Evolutionary conservation across 176 grass and related monocot species (phyloP).

Genomic region (Oryza meyeriana): DNA sequence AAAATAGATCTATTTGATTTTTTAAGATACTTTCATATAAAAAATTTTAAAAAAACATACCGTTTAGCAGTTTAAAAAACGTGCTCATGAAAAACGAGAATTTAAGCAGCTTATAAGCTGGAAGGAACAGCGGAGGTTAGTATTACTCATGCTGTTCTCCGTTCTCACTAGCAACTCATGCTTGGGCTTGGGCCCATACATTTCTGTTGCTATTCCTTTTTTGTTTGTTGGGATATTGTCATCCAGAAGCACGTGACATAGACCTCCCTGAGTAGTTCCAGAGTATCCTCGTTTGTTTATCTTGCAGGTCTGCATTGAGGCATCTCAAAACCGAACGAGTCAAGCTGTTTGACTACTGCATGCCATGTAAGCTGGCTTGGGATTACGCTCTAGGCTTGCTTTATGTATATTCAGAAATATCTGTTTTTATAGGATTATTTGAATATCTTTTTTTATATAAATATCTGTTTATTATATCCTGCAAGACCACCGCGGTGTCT

Average conservation of each 20-base stretch:
- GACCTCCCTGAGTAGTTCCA: too few relatives aligned
- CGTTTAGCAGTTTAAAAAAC: too few relatives aligned
- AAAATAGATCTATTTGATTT: too few relatives aligned
- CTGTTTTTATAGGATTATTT: background rate
- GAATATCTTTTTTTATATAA: background rate
- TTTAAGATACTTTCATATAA: too few relatives aligned
- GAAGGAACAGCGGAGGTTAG: slow-evolving; percentile 86
- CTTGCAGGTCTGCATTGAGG: slow-evolving; percentile 70
- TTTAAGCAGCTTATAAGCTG: too few relatives aligned
- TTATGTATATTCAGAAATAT: slow-evolving; percentile 19
- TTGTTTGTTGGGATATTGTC: background rate
- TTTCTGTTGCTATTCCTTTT: background rate
- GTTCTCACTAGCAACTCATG: background rate
- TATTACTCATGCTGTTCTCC: slow-evolving; percentile 10
- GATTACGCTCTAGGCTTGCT: slow-evolving; percentile 2
- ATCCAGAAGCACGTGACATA: too few relatives aligned
- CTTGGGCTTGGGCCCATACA: background rate
- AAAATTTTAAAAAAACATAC: too few relatives aligned
- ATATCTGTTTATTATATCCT: slow-evolving; percentile 1
- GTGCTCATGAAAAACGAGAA: too few relatives aligned
- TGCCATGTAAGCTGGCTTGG: slow-evolving; percentile 72
- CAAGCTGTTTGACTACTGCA: slow-evolving; percentile 87
- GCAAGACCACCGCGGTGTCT: background rate
- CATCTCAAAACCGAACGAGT: slow-evolving; percentile 78
- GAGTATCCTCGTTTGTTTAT: background rate